Evolutionary conservation across 2,329 filamentous ascomycete species (phyloP).

Genomic region (Colletotrichum sidae): DNA sequence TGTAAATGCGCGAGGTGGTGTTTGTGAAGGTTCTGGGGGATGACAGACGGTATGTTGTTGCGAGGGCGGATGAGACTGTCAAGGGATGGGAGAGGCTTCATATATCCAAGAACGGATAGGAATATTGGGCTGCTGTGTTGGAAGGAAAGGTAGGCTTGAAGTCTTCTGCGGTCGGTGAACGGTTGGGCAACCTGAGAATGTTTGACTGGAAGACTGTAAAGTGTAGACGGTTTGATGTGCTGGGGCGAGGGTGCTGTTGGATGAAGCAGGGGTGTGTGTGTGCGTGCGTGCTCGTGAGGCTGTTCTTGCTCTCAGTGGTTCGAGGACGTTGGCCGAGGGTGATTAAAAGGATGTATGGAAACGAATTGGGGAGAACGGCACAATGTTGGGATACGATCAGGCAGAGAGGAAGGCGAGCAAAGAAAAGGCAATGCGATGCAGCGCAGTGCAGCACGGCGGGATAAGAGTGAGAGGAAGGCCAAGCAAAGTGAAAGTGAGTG

Average conservation of each 20-base stretch:
- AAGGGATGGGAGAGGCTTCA: slow-evolving; percentile 30
- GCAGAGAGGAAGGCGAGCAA: slow-evolving; percentile 13
- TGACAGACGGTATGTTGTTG: slow-evolving; percentile 8
- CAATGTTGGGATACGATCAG: slow-evolving; percentile 12
- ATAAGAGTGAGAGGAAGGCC: not conserved
- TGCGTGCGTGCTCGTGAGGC: not conserved
- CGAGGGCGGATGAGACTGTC: slow-evolving; percentile 1
- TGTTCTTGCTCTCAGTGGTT: slow-evolving; percentile 4
- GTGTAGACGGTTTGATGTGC: slow-evolving; percentile 10
- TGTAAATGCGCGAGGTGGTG: slow-evolving; percentile 1
- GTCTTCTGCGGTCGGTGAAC: slow-evolving; percentile 28
- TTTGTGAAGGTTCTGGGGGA: slow-evolving; percentile 5
- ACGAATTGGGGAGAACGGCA: slow-evolving; percentile 9
- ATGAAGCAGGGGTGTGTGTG: slow-evolving; percentile 27
- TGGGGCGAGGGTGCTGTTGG: slow-evolving; percentile 32
- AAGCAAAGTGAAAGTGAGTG: slow-evolving; percentile 8
- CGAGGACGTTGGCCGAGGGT: slow-evolving; percentile 22
- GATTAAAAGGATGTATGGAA: slow-evolving; percentile 20
- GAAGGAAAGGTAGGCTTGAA: slow-evolving; percentile 16
- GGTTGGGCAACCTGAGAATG: slow-evolving; percentile 26
- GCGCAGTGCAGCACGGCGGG: not conserved
- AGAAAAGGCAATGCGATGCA: slow-evolving; percentile 2
- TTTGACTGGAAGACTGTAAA: slow-evolving; percentile 20
- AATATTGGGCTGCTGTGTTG: slow-evolving; percentile 14
- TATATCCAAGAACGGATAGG: slow-evolving; percentile 24